These are phyloP conservation scores for Rubus idaeus DNA, from an alignment of 306 rosid genomes.

Conservation along the genomic window DNA sequence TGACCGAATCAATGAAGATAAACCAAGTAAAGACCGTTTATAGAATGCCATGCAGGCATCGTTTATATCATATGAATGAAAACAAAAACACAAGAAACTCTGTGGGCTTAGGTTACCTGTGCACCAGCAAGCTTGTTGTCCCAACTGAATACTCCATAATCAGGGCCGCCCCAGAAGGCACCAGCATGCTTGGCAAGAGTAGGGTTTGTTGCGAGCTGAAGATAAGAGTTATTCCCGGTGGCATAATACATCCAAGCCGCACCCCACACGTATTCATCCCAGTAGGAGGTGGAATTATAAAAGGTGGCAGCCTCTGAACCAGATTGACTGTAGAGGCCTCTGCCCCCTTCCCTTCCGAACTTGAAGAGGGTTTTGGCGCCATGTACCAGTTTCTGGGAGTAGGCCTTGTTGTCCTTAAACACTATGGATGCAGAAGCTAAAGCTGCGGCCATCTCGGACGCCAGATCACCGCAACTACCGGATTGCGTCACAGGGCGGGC, in stretches of 20 bases:
- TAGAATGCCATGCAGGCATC: background rate
- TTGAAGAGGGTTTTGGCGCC: slow-evolving; percentile 82
- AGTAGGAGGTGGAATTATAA: slow-evolving; percentile 81
- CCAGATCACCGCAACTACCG: slow-evolving; percentile 75
- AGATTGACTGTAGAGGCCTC: slow-evolving; percentile 79
- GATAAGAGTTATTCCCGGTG: slow-evolving; percentile 85
- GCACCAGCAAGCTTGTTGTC: slow-evolving; percentile 99
- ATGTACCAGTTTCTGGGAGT: slow-evolving; percentile 92
- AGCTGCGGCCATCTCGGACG: slow-evolving; percentile 96
- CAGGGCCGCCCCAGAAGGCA: slow-evolving; percentile 98
- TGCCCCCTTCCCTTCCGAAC: slow-evolving; percentile 61
- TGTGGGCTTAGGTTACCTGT: slow-evolving; percentile 55
- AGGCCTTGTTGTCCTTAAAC: slow-evolving; percentile 95
- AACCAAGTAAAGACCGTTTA: background rate
- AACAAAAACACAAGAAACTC: background rate
- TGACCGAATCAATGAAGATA: background rate
- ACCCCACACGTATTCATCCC: slow-evolving; percentile 96
- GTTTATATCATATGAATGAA: background rate
- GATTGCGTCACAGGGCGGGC: slow-evolving; percentile 66
- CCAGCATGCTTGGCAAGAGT: slow-evolving; percentile 94
- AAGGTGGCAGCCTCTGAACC: slow-evolving; percentile 64
- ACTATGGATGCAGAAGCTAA: slow-evolving; percentile 94
- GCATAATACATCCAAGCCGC: slow-evolving; percentile 99
- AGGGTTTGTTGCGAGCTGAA: slow-evolving; percentile 78
- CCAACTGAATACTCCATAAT: slow-evolving; percentile 96